Base-by-base conservation (phyloP, 169 alveolate genomes). In the Cryptosporidium meleagridis region DNA sequence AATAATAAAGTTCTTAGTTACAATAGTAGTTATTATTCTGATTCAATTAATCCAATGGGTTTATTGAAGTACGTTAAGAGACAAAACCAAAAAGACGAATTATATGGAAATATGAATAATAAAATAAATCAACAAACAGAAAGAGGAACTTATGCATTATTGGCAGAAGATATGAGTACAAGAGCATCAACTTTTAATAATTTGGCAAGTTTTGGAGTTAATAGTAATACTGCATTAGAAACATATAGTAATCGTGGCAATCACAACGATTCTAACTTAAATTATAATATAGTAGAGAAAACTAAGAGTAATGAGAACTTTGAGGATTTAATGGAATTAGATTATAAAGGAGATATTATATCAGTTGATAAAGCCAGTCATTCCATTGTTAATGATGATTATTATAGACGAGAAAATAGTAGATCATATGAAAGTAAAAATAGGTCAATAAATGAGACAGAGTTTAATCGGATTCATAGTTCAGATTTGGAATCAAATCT, bases 171-270 rank as follows among this genome's bases (percentile, higher is more conserved):
- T 31, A 23, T 73, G 70, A 73, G 86, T n/a, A 73, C 86, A 10
- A 73, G 86, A 53, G 86, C 86, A 29, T 55, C 86, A 18, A 53
- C 86, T 18, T 8, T 59, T 10, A 69, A 69, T 41, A 69, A 69
- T 41, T 16, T 69, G n/a, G 41, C 33, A 16, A 41, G 58, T 44
- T 48, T 31, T 51, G 69, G 69, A 51, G n/a, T 23, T 70, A 70
- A 70, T 70, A 51, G 26, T 44, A 70, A 26, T 21, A 21, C 23
- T n/a, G 35, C 55, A 48, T 0, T 14, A 3, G 55, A 48, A 48
- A 16, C 21, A 14, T 12, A 48, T 48, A 48, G 5, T 48, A 16
- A 23, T 41, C 16, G 48, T 41, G 14, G 48, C 9, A 41, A 41
- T 16, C 14, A 48, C 14, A 48, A 14, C 0, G 55, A 16, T 0